phyloP scores from a whole-genome alignment of 2,329 filamentous ascomycete species.

The Alternaria sp. region DNA sequence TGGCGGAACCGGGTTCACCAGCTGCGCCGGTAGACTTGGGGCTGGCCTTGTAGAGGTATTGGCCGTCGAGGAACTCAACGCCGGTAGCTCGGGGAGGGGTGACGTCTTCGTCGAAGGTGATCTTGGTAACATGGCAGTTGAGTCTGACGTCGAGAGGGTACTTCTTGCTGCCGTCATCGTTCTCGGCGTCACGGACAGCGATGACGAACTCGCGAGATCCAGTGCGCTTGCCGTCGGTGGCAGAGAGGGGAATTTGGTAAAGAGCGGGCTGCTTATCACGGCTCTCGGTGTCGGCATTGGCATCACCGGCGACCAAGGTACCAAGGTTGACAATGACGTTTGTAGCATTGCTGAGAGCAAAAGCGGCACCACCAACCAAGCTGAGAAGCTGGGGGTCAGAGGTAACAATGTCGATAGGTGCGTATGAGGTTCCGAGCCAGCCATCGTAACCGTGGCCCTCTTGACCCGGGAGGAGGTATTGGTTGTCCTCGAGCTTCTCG shows the following conservation, averaged over 20 bases:
- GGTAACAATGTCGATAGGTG: conserved; percentile 61
- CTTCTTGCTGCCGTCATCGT: conserved; percentile 60
- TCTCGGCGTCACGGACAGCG: conserved; percentile 59
- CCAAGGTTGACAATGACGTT: conserved; percentile 48
- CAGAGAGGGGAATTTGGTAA: conserved; percentile 67
- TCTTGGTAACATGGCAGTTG: conserved; percentile 71
- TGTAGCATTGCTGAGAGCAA: conserved; percentile 59
- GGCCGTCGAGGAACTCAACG: conserved; percentile 55
- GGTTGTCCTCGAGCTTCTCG: conserved; percentile 63
- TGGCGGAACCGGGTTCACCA: conserved; percentile 51
- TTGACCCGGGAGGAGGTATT: conserved; percentile 57
- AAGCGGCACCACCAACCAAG: conserved; percentile 61
- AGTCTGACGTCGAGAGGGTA: conserved; percentile 66
- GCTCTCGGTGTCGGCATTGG: conserved; percentile 57
- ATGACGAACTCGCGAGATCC: conserved; percentile 66
- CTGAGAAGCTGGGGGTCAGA: conserved; percentile 64
- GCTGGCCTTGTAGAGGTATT: conserved; percentile 55
- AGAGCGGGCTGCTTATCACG: conserved; percentile 60
- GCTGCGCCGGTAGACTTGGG: conserved; percentile 43
- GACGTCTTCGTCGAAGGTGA: conserved; percentile 70
- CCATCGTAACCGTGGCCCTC: conserved; percentile 66
- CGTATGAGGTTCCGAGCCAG: conserved; percentile 63
- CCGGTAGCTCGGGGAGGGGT: conserved; percentile 60
- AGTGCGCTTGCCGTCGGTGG: conserved; percentile 59
- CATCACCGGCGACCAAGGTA: conserved; percentile 57